Conservation (phyloP, 2,329 filamentous ascomycete species). For the Colletotrichum euphorbiae region DNA sequence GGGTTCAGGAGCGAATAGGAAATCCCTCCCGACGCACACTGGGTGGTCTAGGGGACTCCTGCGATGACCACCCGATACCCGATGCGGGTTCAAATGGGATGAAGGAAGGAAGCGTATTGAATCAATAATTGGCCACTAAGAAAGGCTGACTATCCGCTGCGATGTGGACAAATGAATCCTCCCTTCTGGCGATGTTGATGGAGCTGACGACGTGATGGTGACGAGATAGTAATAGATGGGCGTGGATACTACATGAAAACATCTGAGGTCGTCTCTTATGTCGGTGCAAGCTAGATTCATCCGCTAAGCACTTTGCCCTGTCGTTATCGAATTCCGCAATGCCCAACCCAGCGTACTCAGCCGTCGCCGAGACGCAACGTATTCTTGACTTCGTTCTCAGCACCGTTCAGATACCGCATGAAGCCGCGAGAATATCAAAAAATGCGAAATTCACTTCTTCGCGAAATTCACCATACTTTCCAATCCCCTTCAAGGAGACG, state of each 20-base stretch:
- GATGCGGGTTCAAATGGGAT: slow-evolving; percentile 28
- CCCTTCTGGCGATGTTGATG: background rate
- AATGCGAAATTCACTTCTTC: slow-evolving; percentile 49
- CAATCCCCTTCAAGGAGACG: slow-evolving; percentile 61
- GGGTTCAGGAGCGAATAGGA: background rate
- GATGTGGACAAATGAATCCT: slow-evolving; percentile 4
- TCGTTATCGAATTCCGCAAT: background rate
- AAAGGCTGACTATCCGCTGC: background rate
- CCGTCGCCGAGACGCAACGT: slow-evolving; percentile 43
- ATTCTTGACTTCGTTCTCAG: slow-evolving; percentile 47
- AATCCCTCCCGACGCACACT: background rate
- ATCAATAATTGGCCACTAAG: background rate
- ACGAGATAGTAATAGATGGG: background rate
- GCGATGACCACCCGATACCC: slow-evolving; percentile 12
- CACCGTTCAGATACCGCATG: slow-evolving; percentile 46
- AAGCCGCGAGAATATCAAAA: slow-evolving; percentile 42
- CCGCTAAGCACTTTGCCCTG: background rate
- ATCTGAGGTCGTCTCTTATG: background rate
- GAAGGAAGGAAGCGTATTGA: background rate
- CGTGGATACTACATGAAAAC: slow-evolving; percentile 5
- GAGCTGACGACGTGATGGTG: background rate
- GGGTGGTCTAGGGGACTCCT: slow-evolving; percentile 1
- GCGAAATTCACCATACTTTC: slow-evolving; percentile 56
- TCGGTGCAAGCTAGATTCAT: background rate
- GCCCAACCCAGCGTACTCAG: slow-evolving; percentile 42